These are phyloP conservation scores for Phellopilus nigrolimitatus DNA, from an alignment of 1,284 basidiomycete species.

Conservation along the genomic window DNA sequence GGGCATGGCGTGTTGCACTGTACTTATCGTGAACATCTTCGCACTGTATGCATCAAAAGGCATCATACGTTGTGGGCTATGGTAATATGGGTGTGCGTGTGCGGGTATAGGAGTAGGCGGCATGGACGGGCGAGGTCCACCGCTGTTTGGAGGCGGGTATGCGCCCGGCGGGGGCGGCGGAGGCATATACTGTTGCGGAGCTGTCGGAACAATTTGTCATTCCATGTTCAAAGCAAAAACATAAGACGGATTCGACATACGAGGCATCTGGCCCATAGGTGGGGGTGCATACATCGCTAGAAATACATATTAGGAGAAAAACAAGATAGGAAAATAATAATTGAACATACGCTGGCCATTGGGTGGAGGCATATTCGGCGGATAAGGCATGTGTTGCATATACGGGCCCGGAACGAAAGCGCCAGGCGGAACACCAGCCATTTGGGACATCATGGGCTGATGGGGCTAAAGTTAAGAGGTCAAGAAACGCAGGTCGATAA, in stretches of 20 bases:
- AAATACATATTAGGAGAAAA: conserved; percentile 4
- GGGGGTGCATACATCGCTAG: conserved; percentile 76
- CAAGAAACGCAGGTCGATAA: conserved; percentile 1
- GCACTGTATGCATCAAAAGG: conserved; percentile 26
- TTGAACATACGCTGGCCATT: conserved; percentile 46
- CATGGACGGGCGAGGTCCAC: conserved; percentile 73
- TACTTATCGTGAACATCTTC: conserved; percentile 28
- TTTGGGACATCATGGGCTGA: conserved; percentile 76
- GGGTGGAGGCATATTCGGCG: conserved; percentile 65
- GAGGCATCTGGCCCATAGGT: conserved; percentile 78
- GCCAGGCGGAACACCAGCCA: conserved; percentile 71
- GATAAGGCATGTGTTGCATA: conserved; percentile 80
- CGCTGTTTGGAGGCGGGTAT: conserved; percentile 70
- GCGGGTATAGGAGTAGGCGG: conserved; percentile 80
- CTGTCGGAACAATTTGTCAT: conserved; percentile 28
- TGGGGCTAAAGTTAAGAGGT: conserved; percentile 19
- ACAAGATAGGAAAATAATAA: background rate
- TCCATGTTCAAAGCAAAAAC: background rate
- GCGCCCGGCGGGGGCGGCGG: conserved; percentile 52
- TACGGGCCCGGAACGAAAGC: conserved; percentile 71
- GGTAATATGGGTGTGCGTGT: conserved; percentile 79
- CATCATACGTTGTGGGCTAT: conserved; percentile 74
- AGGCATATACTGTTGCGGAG: conserved; percentile 66
- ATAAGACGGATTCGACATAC: conserved; percentile 39
- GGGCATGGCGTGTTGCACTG: conserved; percentile 77